Conservation (phyloP, 768 basidiomycete genomes). For the Trametes cubensis region DNA sequence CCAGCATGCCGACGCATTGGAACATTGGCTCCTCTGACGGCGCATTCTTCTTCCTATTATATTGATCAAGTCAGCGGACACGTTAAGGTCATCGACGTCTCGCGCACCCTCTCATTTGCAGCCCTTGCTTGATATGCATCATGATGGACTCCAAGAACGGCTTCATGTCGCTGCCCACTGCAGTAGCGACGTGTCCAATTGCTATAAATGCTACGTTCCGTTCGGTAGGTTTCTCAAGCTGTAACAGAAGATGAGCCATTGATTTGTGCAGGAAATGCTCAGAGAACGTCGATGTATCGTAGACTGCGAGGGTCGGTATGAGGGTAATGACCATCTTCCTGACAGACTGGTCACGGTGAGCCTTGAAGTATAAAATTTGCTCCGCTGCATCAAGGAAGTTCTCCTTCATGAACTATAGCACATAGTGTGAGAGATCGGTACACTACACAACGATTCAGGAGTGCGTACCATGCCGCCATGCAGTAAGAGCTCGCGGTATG, state of each 20-base stretch:
- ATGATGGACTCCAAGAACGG: conserved; percentile 93
- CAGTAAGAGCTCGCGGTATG: conserved; percentile 86
- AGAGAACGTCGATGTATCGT: conserved; percentile 91
- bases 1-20: conserved; percentile 96
- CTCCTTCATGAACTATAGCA: conserved; percentile 79
- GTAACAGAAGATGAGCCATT: conserved; percentile 88
- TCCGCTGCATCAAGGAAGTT: conserved; percentile 87
- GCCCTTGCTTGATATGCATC: conserved; percentile 83
- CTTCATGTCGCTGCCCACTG: conserved; percentile 94
- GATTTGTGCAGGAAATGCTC: conserved; percentile 90
- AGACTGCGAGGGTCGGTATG: conserved; percentile 92
- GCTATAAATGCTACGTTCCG: conserved; percentile 93
- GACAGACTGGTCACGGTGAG: conserved; percentile 84
- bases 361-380: conserved; percentile 84
- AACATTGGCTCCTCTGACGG: conserved; percentile 95
- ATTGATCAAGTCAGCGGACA: neutral
- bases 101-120: conserved; percentile 81
- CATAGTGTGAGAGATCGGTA: neutral
- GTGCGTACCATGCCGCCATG: conserved; percentile 91
- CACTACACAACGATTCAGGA: neutral
- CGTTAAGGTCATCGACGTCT: neutral
- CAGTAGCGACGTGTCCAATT: conserved; percentile 91
- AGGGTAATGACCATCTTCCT: conserved; percentile 94
- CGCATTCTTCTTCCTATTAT: conserved; percentile 77
- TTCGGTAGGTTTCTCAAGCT: conserved; percentile 87